Evolutionary conservation across 495 filamentous ascomycete genomes (phyloP).

Genomic region (Penicillium argentinense): DNA sequence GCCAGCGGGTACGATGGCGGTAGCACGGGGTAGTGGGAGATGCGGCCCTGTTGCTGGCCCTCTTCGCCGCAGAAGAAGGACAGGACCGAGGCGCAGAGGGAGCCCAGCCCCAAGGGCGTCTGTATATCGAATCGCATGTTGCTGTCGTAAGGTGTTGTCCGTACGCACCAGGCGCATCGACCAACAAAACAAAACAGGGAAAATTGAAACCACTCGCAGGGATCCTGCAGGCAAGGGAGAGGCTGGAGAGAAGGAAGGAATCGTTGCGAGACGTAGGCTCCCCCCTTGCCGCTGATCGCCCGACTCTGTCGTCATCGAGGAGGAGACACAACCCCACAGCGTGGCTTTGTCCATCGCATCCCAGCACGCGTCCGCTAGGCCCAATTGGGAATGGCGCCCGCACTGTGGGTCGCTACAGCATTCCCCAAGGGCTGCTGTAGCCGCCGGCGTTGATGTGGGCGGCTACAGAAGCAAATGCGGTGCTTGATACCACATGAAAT

Average conservation of each 20-base stretch:
- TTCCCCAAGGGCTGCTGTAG: too few relatives aligned
- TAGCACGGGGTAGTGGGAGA: conserved; percentile 27
- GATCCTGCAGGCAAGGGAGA: background rate
- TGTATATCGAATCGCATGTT: conserved; percentile 29
- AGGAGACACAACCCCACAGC: background rate
- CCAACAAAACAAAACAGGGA: background rate
- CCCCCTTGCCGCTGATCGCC: conserved; percentile 4
- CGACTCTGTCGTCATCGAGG: conserved; percentile 9
- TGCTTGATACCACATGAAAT: too few relatives aligned
- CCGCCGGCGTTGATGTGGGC: too few relatives aligned
- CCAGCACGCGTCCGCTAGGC: too few relatives aligned
- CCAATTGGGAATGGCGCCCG: too few relatives aligned
- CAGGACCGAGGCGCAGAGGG: conserved; percentile 24
- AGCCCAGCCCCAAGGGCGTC: conserved; percentile 20
- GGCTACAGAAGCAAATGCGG: too few relatives aligned
- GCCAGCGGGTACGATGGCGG: conserved; percentile 52
- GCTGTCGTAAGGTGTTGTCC: background rate
- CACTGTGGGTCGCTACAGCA: too few relatives aligned
- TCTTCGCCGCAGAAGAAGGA: conserved; percentile 16
- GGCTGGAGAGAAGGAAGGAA: background rate
- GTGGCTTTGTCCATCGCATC: too few relatives aligned
- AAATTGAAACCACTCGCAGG: background rate
- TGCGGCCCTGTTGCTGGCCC: background rate
- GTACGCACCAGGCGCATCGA: conserved; percentile 7
- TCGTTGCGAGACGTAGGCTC: too few relatives aligned